These are phyloP conservation scores for Claviceps sp. DNA, from an alignment of 2,329 filamentous ascomycete species.

Conservation along the genomic window DNA sequence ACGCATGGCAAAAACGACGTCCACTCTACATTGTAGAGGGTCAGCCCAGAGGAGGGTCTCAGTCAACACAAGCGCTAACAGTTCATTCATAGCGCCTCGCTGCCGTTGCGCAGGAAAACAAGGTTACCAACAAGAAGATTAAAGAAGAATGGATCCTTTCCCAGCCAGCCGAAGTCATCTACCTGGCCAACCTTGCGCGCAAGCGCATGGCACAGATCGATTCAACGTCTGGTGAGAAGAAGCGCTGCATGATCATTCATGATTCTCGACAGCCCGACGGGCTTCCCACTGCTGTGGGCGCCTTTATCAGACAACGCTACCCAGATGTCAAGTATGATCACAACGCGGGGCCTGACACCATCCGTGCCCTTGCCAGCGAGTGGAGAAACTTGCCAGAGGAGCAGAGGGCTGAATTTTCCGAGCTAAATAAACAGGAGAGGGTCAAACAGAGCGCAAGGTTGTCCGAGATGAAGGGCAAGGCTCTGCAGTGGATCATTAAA, in stretches of 20 bases:
- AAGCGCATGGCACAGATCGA: too few species aligned
- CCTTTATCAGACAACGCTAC: constrained; percentile 23
- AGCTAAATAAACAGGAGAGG: too few species aligned
- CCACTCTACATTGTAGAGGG: neutral
- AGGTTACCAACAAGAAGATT: constrained; percentile 22
- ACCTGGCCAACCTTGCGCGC: constrained; percentile 35
- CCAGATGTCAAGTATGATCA: constrained; percentile 13
- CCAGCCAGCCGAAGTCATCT: constrained; percentile 25
- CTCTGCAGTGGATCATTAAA: too few species aligned
- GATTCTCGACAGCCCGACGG: constrained; percentile 33
- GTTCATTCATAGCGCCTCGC: constrained; percentile 16
- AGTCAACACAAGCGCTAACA: neutral
- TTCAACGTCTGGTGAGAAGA: constrained; percentile 20
- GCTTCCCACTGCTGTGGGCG: too few species aligned
- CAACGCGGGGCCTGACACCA: constrained; percentile 5
- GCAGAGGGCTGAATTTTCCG: too few species aligned
- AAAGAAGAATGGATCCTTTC: constrained; percentile 36
- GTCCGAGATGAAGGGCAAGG: too few species aligned
- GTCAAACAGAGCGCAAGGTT: too few species aligned
- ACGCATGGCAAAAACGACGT: neutral
- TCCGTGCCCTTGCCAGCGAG: constrained; percentile 16
- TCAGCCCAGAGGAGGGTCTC: neutral
- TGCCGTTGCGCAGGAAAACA: constrained; percentile 25
- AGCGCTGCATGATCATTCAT: constrained; percentile 17
- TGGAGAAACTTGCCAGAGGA: constrained; percentile 30